Evolutionary conservation across 176 grass and related monocot genomes (phyloP), one percentile per base, ranked within the genome.

Genomic region (Ananas comosus): DNA sequence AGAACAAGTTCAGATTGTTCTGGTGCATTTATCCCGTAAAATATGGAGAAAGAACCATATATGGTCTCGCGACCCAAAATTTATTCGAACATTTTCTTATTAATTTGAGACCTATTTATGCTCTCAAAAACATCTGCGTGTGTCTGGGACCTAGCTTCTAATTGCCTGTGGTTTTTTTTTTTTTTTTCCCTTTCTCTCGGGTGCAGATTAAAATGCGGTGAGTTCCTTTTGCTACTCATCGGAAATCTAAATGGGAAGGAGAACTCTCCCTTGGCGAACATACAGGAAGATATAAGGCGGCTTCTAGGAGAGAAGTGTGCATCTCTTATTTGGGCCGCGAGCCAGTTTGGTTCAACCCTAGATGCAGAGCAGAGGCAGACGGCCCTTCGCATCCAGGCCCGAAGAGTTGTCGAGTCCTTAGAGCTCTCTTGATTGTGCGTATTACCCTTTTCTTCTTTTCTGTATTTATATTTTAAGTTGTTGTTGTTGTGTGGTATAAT

Each of bases 191-290:
- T 23, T 23, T 23, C 22, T 23, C 63, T 72, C 66, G 8, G 16
- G 14, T 83, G 82, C 74, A 99, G 94, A 74, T 88, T 93, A 79
- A 99, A 99, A 91, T 93, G 94, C 1, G 87, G 90, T 47, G 94
- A 99, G 72, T 99, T 93, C 48, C 59, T 99, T 10, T 66, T 99
- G 72, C 66, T 99, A 71, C 81, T 99, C 66, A 90, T 93, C 22
- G 85, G 87, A 0, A 84, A 93, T 82, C 87, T 99, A 65, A 87
- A 88, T 72, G 79, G 67, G 69, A 93, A 65, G 47, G 94, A 99
- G 79, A 99, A 79, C 66, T 84, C 94, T 65, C 94, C 89, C 28
- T 70, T 86, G 72, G 74, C 79, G 50, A 76, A 78, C 53, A 84
- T 99, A 82, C 79, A 86, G 17, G 90, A 99, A 50, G 89, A 93